phyloP scores from a whole-genome alignment of 768 basidiomycete genomes.

The Amanita pallidorosea region DNA sequence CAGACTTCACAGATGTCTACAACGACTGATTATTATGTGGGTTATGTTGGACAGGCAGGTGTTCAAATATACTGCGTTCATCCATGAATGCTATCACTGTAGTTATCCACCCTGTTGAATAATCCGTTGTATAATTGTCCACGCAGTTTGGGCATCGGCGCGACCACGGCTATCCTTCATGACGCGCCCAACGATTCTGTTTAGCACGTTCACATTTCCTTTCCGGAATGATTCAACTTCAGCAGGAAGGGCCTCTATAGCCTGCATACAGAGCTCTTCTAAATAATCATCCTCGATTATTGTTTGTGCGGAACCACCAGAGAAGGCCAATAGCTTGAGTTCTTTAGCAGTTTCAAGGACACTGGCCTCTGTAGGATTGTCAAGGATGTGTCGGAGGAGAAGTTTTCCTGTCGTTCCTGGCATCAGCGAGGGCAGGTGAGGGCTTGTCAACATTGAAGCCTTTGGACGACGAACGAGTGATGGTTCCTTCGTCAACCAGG shows the following conservation, averaged over 20 bases:
- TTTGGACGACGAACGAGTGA: conserved; percentile 49
- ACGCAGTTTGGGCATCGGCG: conserved; percentile 49
- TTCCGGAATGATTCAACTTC: conserved; percentile 54
- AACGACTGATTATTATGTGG: too few relatives aligned
- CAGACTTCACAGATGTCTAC: too few relatives aligned
- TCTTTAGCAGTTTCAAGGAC: conserved; percentile 34
- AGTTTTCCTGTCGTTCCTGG: conserved; percentile 71
- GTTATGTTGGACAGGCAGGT: too few relatives aligned
- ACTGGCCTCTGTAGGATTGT: conserved; percentile 25
- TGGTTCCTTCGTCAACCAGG: conserved; percentile 47
- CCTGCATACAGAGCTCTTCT: conserved; percentile 45
- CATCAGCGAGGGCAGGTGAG: not conserved
- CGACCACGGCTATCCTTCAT: conserved; percentile 76
- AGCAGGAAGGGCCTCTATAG: conserved; percentile 52
- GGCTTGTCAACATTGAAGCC: not conserved
- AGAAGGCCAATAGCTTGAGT: conserved; percentile 34
- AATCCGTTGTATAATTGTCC: not conserved
- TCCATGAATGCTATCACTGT: too few relatives aligned
- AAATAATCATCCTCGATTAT: conserved; percentile 19
- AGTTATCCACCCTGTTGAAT: not conserved
- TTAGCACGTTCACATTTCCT: conserved; percentile 70
- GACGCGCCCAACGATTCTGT: conserved; percentile 74
- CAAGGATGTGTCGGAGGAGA: conserved; percentile 64
- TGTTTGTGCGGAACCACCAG: conserved; percentile 7
- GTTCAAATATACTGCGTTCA: too few relatives aligned